Conservation (phyloP, 805 yeast species). For the Grigorovia jiainica region DNA sequence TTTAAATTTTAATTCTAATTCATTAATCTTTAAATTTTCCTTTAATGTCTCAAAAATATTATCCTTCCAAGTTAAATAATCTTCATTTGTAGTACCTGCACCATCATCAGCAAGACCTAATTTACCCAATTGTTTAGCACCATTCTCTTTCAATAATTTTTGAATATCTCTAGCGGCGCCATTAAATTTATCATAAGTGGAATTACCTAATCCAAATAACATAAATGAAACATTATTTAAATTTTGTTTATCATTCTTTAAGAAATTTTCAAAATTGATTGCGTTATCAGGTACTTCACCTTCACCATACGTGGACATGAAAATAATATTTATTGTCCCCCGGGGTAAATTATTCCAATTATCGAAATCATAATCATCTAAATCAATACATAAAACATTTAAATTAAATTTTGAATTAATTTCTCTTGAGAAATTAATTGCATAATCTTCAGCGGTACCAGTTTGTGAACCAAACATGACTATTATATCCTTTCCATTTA, state of each 20-base stretch:
- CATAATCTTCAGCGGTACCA: slow-evolving; percentile 97
- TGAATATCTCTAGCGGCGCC: slow-evolving; percentile 62
- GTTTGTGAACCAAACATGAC: slow-evolving; percentile 93
- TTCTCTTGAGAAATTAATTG: slow-evolving; percentile 83
- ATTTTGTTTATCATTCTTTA: slow-evolving; percentile 22
- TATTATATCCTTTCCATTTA: slow-evolving; percentile 61
- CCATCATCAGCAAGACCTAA: slow-evolving; percentile 95
- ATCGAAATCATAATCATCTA: slow-evolving; percentile 82
- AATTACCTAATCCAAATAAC: slow-evolving; percentile 88
- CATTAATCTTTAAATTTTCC: slow-evolving; percentile 57
- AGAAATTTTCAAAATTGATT: slow-evolving; percentile 59
- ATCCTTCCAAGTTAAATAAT: slow-evolving; percentile 90
- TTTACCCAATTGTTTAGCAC: slow-evolving; percentile 63
- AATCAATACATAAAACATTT: slow-evolving; percentile 75
- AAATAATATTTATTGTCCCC: slow-evolving; percentile 51
- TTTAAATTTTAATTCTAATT: slow-evolving; percentile 60
- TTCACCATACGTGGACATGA: slow-evolving; percentile 93
- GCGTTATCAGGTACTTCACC: slow-evolving; percentile 98
- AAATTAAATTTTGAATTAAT: slow-evolving; percentile 73
- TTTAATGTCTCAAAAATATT: slow-evolving; percentile 56
- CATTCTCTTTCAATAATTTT: slow-evolving; percentile 44
- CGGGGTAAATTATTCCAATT: slow-evolving; percentile 54
- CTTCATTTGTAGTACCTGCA: slow-evolving; percentile 89
- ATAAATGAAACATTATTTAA: slow-evolving; percentile 56
- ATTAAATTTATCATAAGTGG: slow-evolving; percentile 87